Evolutionary conservation across 2,329 filamentous ascomycete genomes (phyloP).

Genomic region (Cladosporium sp.): DNA sequence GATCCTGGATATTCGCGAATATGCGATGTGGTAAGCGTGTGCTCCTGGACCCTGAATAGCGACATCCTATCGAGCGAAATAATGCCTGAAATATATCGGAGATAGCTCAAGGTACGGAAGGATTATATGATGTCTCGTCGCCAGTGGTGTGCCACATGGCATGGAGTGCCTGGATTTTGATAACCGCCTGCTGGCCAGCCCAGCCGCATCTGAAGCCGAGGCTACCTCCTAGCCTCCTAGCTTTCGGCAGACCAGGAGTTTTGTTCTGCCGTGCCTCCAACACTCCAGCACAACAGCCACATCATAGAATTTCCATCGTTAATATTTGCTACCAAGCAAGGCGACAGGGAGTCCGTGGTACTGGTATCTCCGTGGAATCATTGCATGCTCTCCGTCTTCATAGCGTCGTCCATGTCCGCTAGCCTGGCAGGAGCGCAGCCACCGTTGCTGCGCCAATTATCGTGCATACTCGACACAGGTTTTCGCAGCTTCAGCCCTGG

Average conservation of each 20-base stretch:
- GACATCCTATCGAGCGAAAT: neutral
- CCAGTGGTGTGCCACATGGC: neutral
- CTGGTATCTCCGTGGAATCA: neutral
- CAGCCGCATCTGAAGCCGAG: neutral
- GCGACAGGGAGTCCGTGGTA: neutral
- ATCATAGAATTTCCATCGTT: too few species aligned
- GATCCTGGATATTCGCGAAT: conserved; percentile 79
- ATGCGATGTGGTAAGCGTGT: conserved; percentile 71
- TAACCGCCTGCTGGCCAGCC: neutral
- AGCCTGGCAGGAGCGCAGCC: neutral
- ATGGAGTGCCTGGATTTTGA: neutral
- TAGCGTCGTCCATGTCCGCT: neutral
- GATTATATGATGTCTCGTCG: neutral
- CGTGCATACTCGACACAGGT: neutral
- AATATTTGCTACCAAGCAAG: neutral
- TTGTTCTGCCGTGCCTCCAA: neutral
- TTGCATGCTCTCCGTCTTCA: neutral
- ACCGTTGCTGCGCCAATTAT: neutral
- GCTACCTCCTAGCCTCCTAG: too few species aligned
- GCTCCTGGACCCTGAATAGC: conserved; percentile 67
- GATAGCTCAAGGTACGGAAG: neutral
- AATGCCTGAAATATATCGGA: neutral
- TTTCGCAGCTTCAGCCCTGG: neutral
- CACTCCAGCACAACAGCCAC: neutral
- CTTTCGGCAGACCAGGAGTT: neutral